Base-by-base conservation (phyloP, 108 stramenopile genomes). In the Cyclotella sp. region DNA sequence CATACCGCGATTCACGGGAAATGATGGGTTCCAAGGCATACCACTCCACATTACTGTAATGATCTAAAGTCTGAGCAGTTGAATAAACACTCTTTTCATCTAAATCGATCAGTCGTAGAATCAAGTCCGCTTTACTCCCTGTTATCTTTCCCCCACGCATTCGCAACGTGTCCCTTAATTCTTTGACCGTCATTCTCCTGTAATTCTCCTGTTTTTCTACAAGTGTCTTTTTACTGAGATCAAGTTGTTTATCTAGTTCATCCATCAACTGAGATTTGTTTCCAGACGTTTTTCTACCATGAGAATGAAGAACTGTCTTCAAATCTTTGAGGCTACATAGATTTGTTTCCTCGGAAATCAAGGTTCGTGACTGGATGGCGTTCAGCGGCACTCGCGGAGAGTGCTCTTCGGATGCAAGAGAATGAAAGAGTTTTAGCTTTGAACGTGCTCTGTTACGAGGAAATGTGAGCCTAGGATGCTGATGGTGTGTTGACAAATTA, bases 1-100 rank as follows among this genome's bases (percentile, higher is more conserved):
- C 34, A 34, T 34, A 6, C 10, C 55, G 0, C 45, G 27, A 7
- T 53, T 22, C 47, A 10, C 49, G 11, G 42, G 16, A 15, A 57
- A 63, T 49, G 52, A 47, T 45, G 55, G 77, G 68, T 24, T 72
- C 69, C 63, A 78, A 54, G 22, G 72, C 42, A 19, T 42, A 64
- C 77, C 70, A 72, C 8, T 45, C 54, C 19, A 2, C 24, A 57
- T 57, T 49, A 12, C 49, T 52, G 10, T 39, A 5, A 16, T 28
- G 26, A 62, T 27, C 44, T 13, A 11, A 24, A 30, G 3, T 51
- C 11, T 61, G 24, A 16, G 14, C 2, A 34, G 44, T 6, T 6
- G n/a, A 45, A 22, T 12, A 8, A 11, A 63, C 39, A 39, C 10
- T 9, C 39, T 63, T n/a, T 41, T 19, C n/a, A 29, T 58, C 40